phyloP scores from a whole-genome alignment of 2,329 filamentous ascomycete species.

The Zalaria obscura region DNA sequence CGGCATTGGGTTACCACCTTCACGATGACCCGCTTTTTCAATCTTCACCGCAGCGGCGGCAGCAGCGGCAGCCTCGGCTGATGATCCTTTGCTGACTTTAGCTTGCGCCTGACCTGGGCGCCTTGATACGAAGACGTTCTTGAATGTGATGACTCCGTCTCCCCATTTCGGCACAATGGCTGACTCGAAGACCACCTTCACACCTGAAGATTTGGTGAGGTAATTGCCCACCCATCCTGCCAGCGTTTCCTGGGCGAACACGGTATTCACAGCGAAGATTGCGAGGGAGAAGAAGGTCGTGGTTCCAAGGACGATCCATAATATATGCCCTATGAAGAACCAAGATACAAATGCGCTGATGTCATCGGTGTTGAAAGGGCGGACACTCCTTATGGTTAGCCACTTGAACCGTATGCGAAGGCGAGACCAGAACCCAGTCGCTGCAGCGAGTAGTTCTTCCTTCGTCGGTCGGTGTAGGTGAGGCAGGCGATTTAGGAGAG shows the following conservation, averaged over 20 bases:
- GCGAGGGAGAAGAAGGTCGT: slow-evolving; percentile 92
- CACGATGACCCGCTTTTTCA: slow-evolving; percentile 24
- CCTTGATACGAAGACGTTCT: slow-evolving; percentile 89
- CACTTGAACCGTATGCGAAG: slow-evolving; percentile 91
- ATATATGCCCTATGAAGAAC: slow-evolving; percentile 82
- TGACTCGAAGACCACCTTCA: slow-evolving; percentile 92
- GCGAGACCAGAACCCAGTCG: slow-evolving; percentile 84
- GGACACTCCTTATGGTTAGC: slow-evolving; percentile 85
- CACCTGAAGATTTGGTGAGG: slow-evolving; percentile 79
- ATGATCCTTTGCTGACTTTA: slow-evolving; percentile 85
- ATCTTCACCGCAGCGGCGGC: slow-evolving; percentile 56
- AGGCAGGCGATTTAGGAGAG: slow-evolving; percentile 45
- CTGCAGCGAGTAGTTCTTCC: slow-evolving; percentile 81
- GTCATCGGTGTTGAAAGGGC: slow-evolving; percentile 92
- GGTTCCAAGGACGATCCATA: slow-evolving; percentile 93
- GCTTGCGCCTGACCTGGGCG: slow-evolving; percentile 69
- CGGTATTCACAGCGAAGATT: slow-evolving; percentile 86
- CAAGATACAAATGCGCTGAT: slow-evolving; percentile 92
- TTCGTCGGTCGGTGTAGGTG: slow-evolving; percentile 74
- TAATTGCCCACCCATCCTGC: slow-evolving; percentile 93
- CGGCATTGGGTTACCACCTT: no score
- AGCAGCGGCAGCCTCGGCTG: slow-evolving; percentile 67
- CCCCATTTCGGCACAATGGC: slow-evolving; percentile 95
- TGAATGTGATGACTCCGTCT: slow-evolving; percentile 88
- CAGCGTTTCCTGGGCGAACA: slow-evolving; percentile 92